Conservation (phyloP, 106 monocot genomes). For the Dendrobium chrysotoxum region DNA sequence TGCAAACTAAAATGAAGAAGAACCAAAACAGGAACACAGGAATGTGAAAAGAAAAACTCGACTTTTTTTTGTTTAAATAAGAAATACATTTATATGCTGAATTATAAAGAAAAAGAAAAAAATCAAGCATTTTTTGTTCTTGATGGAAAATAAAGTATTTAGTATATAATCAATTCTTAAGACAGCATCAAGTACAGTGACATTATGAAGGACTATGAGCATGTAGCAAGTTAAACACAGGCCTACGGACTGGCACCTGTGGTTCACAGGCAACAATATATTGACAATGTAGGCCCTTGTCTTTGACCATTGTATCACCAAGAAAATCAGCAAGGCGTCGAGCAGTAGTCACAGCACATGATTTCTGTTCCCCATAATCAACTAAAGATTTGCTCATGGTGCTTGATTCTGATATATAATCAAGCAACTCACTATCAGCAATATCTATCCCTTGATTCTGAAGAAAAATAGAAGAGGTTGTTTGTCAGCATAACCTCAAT, state of each 20-base stretch:
- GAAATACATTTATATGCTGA: background rate
- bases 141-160: background rate
- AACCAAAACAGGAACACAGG: background rate
- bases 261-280: slow-evolving; percentile 93
- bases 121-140: background rate
- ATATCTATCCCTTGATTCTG: slow-evolving; percentile 96
- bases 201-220: background rate
- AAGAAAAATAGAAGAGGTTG: slow-evolving; percentile 3
- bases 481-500: background rate
- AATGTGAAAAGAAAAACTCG: background rate
- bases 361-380: slow-evolving; percentile 93
- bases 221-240: background rate
- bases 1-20: background rate
- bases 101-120: background rate
- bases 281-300: slow-evolving; percentile 87
- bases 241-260: slow-evolving; percentile 30
- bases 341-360: slow-evolving; percentile 97
- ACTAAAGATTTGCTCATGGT: slow-evolving; percentile 97
- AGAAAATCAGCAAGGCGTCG: slow-evolving; percentile 93
- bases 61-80: background rate
- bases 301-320: slow-evolving; percentile 94
- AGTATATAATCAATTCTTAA: background rate
- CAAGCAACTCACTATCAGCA: slow-evolving; percentile 90
- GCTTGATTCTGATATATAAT: slow-evolving; percentile 97
- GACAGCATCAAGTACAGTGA: background rate